Conservation (phyloP, 345 rosid species). For the Brassica juncea region DNA sequence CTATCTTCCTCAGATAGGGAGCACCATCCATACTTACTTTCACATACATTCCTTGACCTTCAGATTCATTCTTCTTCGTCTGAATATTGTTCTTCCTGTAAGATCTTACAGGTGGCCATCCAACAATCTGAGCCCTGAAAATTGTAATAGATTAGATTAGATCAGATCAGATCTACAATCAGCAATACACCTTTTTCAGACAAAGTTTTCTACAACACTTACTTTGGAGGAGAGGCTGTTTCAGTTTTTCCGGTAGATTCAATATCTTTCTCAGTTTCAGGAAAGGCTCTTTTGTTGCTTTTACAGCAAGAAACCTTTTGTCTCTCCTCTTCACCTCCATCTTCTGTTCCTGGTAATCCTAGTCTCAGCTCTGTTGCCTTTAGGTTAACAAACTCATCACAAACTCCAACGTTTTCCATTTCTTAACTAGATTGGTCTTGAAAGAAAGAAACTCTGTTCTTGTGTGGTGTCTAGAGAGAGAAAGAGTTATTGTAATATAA, state of each 20-base stretch:
- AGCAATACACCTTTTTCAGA: not conserved
- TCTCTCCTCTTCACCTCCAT: slow-evolving; percentile 20
- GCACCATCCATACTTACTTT: slow-evolving; percentile 97
- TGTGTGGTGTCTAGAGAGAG: slow-evolving; percentile 29
- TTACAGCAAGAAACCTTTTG: slow-evolving; percentile 42
- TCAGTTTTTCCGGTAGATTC: slow-evolving; percentile 35
- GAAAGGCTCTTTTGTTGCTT: slow-evolving; percentile 61
- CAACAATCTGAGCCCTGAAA: slow-evolving; percentile 65
- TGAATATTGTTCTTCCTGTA: slow-evolving; percentile 54
- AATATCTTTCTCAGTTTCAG: slow-evolving; percentile 35
- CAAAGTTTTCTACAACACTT: slow-evolving; percentile 29
- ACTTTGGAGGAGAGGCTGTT: slow-evolving; percentile 67
- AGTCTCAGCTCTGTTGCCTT: slow-evolving; percentile 88
- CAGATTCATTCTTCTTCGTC: slow-evolving; percentile 57
- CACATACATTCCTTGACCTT: slow-evolving; percentile 52
- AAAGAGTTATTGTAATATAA: slow-evolving; percentile 30
- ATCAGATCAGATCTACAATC: slow-evolving; percentile 15
- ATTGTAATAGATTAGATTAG: not conserved
- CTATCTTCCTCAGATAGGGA: slow-evolving; percentile 80
- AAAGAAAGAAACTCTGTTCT: slow-evolving; percentile 5
- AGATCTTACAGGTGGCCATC: slow-evolving; percentile 82
- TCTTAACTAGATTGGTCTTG: slow-evolving; percentile 5
- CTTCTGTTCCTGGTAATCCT: slow-evolving; percentile 77
- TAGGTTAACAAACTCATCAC: slow-evolving; percentile 58
- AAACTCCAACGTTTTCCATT: slow-evolving; percentile 39